These are phyloP conservation scores for Wilcoxina mikolae DNA, from an alignment of 495 filamentous ascomycete species.

Conservation along the genomic window DNA sequence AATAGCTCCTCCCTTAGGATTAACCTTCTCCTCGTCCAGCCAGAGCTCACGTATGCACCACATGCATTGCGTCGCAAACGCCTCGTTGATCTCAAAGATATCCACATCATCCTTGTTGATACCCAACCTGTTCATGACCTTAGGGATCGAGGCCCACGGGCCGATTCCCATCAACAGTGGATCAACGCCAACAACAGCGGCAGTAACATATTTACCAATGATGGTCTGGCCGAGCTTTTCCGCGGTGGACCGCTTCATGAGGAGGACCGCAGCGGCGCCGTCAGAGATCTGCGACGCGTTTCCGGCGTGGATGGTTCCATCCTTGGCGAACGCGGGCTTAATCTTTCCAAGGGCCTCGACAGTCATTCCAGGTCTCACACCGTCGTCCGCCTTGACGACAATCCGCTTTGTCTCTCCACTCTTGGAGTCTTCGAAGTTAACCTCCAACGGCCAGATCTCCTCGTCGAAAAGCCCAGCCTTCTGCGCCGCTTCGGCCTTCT, in stretches of 20 bases:
- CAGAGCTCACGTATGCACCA: slow-evolving; percentile 86
- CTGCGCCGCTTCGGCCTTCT: slow-evolving; percentile 78
- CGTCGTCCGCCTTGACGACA: slow-evolving; percentile 74
- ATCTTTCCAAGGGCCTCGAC: slow-evolving; percentile 78
- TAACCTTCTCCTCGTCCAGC: slow-evolving; percentile 66
- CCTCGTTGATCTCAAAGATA: slow-evolving; percentile 98
- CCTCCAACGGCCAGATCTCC: slow-evolving; percentile 76
- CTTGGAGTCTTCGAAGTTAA: slow-evolving; percentile 79
- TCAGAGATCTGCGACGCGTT: slow-evolving; percentile 93
- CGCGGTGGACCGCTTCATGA: slow-evolving; percentile 91
- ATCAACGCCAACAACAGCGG: slow-evolving; percentile 73
- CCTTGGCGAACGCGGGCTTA: slow-evolving; percentile 76
- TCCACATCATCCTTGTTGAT: slow-evolving; percentile 84
- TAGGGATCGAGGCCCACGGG: slow-evolving; percentile 90
- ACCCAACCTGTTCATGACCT: slow-evolving; percentile 72
- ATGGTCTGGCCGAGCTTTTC: slow-evolving; percentile 75
- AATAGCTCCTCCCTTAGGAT: slow-evolving; percentile 95
- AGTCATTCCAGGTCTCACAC: slow-evolving; percentile 72
- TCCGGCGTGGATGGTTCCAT: slow-evolving; percentile 85
- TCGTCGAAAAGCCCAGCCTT: slow-evolving; percentile 78
- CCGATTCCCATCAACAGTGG: slow-evolving; percentile 93
- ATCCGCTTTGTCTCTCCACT: slow-evolving; percentile 72
- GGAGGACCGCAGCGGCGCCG: slow-evolving; percentile 82
- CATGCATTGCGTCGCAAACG: slow-evolving; percentile 86
- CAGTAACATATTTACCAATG: slow-evolving; percentile 76